phyloP scores from a whole-genome alignment of 208 protist genomes.

The Leptomonas pyrrhocoris region DNA sequence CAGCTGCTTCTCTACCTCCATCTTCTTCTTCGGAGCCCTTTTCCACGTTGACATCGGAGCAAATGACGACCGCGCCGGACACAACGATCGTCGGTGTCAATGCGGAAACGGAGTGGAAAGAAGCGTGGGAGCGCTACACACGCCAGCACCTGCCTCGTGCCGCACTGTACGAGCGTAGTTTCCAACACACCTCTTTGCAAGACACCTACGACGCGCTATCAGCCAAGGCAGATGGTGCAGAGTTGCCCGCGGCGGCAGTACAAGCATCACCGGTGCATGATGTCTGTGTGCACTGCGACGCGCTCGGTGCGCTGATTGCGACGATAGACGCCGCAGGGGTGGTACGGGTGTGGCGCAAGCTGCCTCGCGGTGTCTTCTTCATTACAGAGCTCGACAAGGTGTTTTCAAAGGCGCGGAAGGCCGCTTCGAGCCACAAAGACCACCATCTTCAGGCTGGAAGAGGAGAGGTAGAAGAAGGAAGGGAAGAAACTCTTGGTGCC shows the following conservation, averaged over 20 bases:
- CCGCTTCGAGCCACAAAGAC: background rate
- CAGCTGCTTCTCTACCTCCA: background rate
- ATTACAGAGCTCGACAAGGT: constrained; percentile 53
- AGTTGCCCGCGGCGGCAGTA: background rate
- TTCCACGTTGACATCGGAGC: background rate
- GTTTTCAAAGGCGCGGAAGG: constrained; percentile 23
- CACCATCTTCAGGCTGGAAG: too few relatives aligned
- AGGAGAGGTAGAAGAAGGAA: background rate
- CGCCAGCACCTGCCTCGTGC: constrained; percentile 43
- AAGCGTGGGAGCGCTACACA: constrained; percentile 25
- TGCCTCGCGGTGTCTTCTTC: constrained; percentile 68
- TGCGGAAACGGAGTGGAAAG: constrained; percentile 1
- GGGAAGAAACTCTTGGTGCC: background rate
- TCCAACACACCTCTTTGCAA: constrained; percentile 47
- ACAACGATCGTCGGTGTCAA: background rate
- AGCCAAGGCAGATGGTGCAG: background rate
- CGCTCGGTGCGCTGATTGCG: constrained; percentile 52
- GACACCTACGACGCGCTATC: constrained; percentile 24
- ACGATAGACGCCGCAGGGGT: constrained; percentile 55
- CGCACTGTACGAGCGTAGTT: constrained; percentile 70
- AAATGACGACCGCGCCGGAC: too few relatives aligned
- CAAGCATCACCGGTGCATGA: constrained; percentile 37
- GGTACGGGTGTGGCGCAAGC: constrained; percentile 73
- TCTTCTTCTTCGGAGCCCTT: background rate
- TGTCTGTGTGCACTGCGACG: constrained; percentile 49